Percentiles rank a stretch among this genome's conserved stretches.
phyloP scores from a whole-genome alignment of 768 basidiomycete species.

The Boletus rubropictus region DNA sequence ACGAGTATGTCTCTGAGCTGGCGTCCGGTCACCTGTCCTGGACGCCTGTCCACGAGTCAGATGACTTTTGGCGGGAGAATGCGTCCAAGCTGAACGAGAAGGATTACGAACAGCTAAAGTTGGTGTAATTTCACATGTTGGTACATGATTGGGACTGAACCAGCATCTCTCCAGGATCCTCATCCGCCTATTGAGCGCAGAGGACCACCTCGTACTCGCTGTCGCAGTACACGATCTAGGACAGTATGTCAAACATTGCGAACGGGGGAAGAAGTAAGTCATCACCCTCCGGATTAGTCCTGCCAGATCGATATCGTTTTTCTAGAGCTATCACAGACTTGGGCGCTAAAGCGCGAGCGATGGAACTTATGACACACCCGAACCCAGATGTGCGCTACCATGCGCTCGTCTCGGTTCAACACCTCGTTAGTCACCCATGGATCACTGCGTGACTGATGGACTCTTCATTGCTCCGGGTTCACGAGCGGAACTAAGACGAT shows the following conservation, averaged over 20 bases:
- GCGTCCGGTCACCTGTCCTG: slow-evolving; percentile 87
- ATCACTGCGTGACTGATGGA: slow-evolving; percentile 33
- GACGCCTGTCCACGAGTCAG: slow-evolving; percentile 94
- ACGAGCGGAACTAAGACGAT: not conserved
- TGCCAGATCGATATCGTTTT: not conserved
- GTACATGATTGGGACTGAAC: not conserved
- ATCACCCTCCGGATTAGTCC: not conserved
- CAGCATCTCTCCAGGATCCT: slow-evolving; percentile 49
- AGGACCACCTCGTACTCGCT: slow-evolving; percentile 74
- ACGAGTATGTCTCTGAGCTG: slow-evolving; percentile 91
- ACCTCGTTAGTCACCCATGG: slow-evolving; percentile 90
- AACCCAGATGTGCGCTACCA: slow-evolving; percentile 90
- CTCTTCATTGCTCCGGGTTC: not conserved
- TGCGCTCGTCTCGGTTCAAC: slow-evolving; percentile 84
- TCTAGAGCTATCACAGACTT: slow-evolving; percentile 73
- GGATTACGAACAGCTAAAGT: slow-evolving; percentile 84
- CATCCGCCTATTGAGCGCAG: slow-evolving; percentile 60
- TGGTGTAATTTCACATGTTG: slow-evolving; percentile 8
- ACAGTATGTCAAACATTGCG: slow-evolving; percentile 88
- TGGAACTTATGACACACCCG: slow-evolving; percentile 89
- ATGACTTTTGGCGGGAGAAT: slow-evolving; percentile 98
- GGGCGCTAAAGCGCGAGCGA: slow-evolving; percentile 79
- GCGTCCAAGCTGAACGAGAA: slow-evolving; percentile 80
- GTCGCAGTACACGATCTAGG: slow-evolving; percentile 93
- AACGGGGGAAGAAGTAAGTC: slow-evolving; percentile 85